Percentiles rank a stretch among this genome's conserved stretches.
Conservation (phyloP, 2,329 filamentous ascomycete genomes). For the Tolypocladium nubicola region DNA sequence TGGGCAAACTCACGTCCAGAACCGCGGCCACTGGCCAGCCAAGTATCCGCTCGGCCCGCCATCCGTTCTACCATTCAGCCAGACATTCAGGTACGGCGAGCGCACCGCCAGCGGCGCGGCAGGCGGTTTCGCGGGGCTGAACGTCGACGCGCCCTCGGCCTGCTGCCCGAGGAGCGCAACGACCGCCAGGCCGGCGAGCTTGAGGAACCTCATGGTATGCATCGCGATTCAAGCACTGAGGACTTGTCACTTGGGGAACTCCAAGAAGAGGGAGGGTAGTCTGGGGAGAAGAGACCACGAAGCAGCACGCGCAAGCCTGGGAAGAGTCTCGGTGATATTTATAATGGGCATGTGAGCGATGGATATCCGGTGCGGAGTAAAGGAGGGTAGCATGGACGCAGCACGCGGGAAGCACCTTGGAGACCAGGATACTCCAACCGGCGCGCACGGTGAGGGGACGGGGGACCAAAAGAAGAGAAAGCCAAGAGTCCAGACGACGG, state of each 20-base stretch:
- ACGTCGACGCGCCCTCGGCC: constrained; percentile 34
- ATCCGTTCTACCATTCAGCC: constrained; percentile 51
- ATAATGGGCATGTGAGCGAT: background rate
- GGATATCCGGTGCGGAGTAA: background rate
- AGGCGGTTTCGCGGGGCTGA: constrained; percentile 54
- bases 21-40: constrained; percentile 57
- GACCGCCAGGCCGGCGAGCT: constrained; percentile 9
- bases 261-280: background rate
- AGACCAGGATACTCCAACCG: background rate
- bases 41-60: constrained; percentile 56
- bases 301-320: background rate
- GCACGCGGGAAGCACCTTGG: background rate
- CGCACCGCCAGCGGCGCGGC: constrained; percentile 63
- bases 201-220: constrained; percentile 10
- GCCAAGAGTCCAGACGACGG: background rate
- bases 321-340: background rate
- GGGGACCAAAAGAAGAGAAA: background rate
- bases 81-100: constrained; percentile 64
- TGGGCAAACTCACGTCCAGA: constrained; percentile 49
- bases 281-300: background rate
- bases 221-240: background rate
- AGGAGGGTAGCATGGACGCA: background rate
- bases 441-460: background rate
- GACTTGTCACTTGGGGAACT: background rate
- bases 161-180: constrained; percentile 8